Base-by-base conservation (phyloP, 106 monocot genomes). In the Dendrobium nobile region DNA sequence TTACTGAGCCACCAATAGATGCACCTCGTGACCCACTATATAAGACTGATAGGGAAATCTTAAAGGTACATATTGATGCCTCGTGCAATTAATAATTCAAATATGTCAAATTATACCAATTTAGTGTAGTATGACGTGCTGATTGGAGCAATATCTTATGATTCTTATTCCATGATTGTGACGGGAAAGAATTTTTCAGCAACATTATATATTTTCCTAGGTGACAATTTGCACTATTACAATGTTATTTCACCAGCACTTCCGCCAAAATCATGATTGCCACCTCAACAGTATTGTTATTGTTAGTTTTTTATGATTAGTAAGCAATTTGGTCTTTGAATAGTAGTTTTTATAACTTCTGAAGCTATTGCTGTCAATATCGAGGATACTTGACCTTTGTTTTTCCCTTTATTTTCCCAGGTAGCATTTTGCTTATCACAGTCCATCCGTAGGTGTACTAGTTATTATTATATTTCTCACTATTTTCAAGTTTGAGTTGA, bases 1-100 rank as follows among this genome's bases (percentile, higher is more conserved):
- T 92, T 22, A 95, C 84, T 0, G 98, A 98, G 61, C 98, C 94
- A 42, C 94, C 94, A 20, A 92, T 94, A 59, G 97, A 97, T 67
- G 90, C 89, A 48, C 92, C 92, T 26, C 80, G 92, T 74, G 94
- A 92, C 87, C 97, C 97, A 76, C 65, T 98, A 26, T 92, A 94
- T 54, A 94, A 98, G 79, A 78, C 88, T 40, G 92, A 98, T 67
- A 87, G 84, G 81, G 92, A 94, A 78, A 79, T 97, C 37, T 45
- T 84, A 58, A 97, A 94, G 94, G 97, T 96, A 85, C 44, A 40
- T 76, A 27, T 7, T 81, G 51, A 17, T 65, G 5, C 9, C 75
- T 70, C 41, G 7, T 64, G n/a, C 40, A 43, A 48, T 56, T 72
- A 10, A 28, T 72, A 13, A 3, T 72, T 72, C 5, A 64, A 24